Conservation (phyloP, 2,329 filamentous ascomycete genomes). For the Colletotrichum sp. region DNA sequence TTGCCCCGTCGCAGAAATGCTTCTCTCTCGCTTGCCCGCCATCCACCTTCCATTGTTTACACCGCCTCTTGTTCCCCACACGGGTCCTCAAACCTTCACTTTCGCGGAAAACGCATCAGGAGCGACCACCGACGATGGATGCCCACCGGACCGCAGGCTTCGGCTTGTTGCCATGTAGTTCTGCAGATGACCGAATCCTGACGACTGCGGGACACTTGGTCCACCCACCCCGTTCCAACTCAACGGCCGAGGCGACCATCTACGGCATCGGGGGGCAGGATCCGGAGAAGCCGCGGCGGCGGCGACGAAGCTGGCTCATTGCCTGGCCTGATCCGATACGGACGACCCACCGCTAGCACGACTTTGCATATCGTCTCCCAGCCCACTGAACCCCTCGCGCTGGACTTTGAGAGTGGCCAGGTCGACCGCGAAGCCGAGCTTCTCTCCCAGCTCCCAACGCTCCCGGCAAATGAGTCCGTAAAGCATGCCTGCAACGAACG, state of each 20-base stretch:
- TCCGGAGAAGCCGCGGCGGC: conserved; percentile 3
- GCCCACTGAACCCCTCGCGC: conserved; percentile 66
- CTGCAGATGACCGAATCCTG: conserved; percentile 5
- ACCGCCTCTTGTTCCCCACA: conserved; percentile 19
- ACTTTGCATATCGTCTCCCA: conserved; percentile 40
- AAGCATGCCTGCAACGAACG: conserved; percentile 75
- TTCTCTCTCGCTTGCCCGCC: not conserved
- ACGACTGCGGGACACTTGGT: not conserved
- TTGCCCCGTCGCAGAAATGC: not conserved
- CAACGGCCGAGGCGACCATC: conserved; percentile 14
- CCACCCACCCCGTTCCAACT: conserved; percentile 9
- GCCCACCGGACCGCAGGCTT: not conserved
- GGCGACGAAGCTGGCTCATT: not conserved
- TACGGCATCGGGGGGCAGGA: conserved; percentile 8
- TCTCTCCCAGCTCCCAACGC: conserved; percentile 53
- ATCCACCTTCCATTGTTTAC: not conserved
- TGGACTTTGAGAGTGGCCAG: conserved; percentile 73
- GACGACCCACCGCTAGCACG: conserved; percentile 22
- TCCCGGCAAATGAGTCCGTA: conserved; percentile 61
- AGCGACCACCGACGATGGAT: not conserved
- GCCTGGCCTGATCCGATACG: conserved; percentile 15
- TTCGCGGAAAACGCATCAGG: not conserved
- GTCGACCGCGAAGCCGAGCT: conserved; percentile 66
- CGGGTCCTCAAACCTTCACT: not conserved
- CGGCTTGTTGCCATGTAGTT: not conserved